Evolutionary conservation across 768 basidiomycete species (phyloP), one percentile per base, ranked within the genome.

Genomic region (Tylopilus rubrobrunneus): DNA sequence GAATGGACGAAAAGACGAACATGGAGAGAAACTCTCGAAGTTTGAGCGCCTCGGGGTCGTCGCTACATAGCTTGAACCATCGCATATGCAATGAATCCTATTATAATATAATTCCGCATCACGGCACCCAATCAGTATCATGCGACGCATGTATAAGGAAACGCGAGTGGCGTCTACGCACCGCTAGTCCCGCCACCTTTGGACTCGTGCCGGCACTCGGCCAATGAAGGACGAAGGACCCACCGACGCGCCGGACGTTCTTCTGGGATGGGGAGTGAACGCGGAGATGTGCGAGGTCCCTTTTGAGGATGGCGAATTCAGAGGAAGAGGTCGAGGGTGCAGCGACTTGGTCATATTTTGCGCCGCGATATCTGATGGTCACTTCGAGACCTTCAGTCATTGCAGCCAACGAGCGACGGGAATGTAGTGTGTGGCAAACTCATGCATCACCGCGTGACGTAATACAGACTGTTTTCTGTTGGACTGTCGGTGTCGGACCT

Each of bases 211-310:
- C 46, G 1, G 57, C 55, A 1, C 21, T 44, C 3, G 66, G 62
- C 69, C 67, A 71, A 31, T 44, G 58, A 15, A 69, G 56, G 31
- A 69, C 36, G 45, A 68, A 64, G 9, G 58, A 53, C 1, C 62
- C 65, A 3, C 48, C 12, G 44, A 55, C 48, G 12, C 58, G 64
- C 1, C 19, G 53, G n/a, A 68, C 60, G 53, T 68, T 68, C 49
- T 45, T 70, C 17, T 70, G 58, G 27, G 69, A 60, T 0, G 67
- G 69, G 0, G 55, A 60, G 45, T 70, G 67, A 3, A 67, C 69
- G 48, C 69, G 65, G 40, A 71, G 69, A 40, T 53, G 56, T 19
- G 40, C 53, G 31, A 71, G 63, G 54, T 71, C 68, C 39, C 52
- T 59, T 49, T 70, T 62, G 40, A 69, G 50, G 45, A 59, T 61